Evolutionary conservation across 257 asterid genomes (phyloP).

Genomic region (Linderniella brevidens): DNA sequence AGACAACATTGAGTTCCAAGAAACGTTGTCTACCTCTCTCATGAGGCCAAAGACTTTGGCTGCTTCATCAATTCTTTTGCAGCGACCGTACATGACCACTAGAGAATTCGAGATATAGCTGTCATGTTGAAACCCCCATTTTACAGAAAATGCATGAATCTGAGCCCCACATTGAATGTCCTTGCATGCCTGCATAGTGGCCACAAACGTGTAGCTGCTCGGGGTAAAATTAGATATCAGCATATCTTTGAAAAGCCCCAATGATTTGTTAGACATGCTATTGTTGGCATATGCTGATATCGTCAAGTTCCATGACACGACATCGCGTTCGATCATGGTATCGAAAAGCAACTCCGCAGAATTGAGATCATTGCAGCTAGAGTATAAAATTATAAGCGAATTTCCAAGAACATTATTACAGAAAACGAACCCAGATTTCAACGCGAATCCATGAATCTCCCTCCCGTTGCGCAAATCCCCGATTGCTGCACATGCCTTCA

Average conservation of each 20-base stretch:
- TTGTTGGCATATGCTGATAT: conserved; percentile 33
- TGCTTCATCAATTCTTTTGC: conserved; percentile 40
- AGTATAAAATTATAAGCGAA: conserved; percentile 44
- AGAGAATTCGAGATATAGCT: conserved; percentile 50
- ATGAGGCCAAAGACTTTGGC: conserved; percentile 24
- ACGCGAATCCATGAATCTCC: conserved; percentile 49
- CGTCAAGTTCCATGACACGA: conserved; percentile 61
- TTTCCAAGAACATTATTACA: conserved; percentile 34
- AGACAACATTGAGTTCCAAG: conserved; percentile 74
- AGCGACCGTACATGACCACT: conserved; percentile 49
- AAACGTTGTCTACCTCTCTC: conserved; percentile 38
- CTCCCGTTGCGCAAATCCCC: conserved; percentile 24
- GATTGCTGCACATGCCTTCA: conserved; percentile 44
- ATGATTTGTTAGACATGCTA: conserved; percentile 34
- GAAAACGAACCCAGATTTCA: conserved; percentile 25
- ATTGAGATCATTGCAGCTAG: conserved; percentile 32
- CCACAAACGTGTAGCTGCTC: conserved; percentile 60
- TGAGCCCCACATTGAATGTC: conserved; percentile 31
- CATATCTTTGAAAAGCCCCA: conserved; percentile 37
- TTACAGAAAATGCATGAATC: conserved; percentile 36
- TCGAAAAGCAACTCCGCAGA: conserved; percentile 32
- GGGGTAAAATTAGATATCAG: conserved; percentile 22
- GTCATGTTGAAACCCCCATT: conserved; percentile 22
- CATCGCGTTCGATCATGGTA: conserved; percentile 29
- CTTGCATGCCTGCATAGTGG: conserved; percentile 59